A percentile compares a stretch with the other conserved stretches of the same genome.
These are phyloP conservation scores for Boletales sp. DNA, from an alignment of 768 basidiomycete species.

Conservation along the genomic window DNA sequence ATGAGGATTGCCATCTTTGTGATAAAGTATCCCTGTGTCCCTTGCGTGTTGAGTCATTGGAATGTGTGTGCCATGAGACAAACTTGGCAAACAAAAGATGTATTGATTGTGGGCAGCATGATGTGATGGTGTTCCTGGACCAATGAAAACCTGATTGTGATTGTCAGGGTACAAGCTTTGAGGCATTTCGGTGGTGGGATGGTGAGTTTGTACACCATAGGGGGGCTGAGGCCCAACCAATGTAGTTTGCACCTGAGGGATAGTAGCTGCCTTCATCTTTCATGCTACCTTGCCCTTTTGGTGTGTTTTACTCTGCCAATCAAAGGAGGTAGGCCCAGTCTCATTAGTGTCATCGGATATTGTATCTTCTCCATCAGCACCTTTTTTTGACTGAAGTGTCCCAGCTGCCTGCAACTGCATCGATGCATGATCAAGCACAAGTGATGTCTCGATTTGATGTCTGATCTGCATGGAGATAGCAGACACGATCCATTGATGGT, in stretches of 20 bases:
- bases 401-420: background rate
- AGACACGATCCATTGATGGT: background rate
- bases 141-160: background rate
- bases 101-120: background rate
- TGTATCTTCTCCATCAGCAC: background rate
- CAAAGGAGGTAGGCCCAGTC: background rate
- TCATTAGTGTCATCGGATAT: background rate
- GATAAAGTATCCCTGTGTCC: no score
- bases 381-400: background rate
- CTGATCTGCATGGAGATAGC: background rate
- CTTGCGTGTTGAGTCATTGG: no score
- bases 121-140: background rate
- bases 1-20: no score
- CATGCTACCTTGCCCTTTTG: background rate
- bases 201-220: no score
- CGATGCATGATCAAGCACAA: background rate
- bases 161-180: background rate
- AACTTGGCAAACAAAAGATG: background rate
- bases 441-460: background rate
- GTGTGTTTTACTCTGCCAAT: background rate
- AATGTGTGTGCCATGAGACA: background rate
- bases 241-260: background rate
- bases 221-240: background rate
- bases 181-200: background rate
- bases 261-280: background rate